A percentile compares a stretch with the other conserved stretches of the same genome.
phyloP scores from a whole-genome alignment of 495 filamentous ascomycete species.

The Achaetomiella virescens region DNA sequence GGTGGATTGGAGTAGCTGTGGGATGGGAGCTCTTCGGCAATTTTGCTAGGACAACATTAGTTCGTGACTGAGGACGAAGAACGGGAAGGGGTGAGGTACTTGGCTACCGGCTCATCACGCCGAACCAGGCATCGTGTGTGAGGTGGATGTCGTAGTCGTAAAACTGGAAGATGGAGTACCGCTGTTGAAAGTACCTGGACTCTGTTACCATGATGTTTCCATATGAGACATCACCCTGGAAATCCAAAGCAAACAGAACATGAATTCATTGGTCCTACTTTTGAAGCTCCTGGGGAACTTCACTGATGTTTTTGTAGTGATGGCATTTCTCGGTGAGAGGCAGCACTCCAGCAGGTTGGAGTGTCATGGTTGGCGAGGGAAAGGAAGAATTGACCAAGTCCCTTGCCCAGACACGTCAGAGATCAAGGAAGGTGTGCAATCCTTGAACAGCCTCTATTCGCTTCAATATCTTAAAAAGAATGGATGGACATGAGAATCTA shows the following conservation, averaged over 20 bases:
- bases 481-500: no score
- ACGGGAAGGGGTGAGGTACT: conserved; percentile 42
- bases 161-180: conserved; percentile 72
- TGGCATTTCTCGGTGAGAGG: conserved; percentile 50
- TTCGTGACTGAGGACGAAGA: conserved; percentile 7
- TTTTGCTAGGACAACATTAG: conserved; percentile 52
- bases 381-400: neutral
- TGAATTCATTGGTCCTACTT: neutral
- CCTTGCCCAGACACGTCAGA: neutral
- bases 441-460: neutral
- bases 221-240: neutral
- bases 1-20: conserved; percentile 22
- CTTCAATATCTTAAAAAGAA: neutral
- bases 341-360: conserved; percentile 22
- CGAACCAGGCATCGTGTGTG: conserved; percentile 92
- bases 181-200: conserved; percentile 78
- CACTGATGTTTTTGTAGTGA: conserved; percentile 55
- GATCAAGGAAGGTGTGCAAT: neutral
- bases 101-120: conserved; percentile 84
- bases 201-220: neutral
- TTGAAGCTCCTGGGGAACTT: conserved; percentile 48
- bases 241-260: neutral
- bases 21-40: conserved; percentile 65
- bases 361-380: conserved; percentile 3
- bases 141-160: conserved; percentile 84